Base-by-base conservation (phyloP, 768 basidiomycete species). In the Boletus reticuloceps region DNA sequence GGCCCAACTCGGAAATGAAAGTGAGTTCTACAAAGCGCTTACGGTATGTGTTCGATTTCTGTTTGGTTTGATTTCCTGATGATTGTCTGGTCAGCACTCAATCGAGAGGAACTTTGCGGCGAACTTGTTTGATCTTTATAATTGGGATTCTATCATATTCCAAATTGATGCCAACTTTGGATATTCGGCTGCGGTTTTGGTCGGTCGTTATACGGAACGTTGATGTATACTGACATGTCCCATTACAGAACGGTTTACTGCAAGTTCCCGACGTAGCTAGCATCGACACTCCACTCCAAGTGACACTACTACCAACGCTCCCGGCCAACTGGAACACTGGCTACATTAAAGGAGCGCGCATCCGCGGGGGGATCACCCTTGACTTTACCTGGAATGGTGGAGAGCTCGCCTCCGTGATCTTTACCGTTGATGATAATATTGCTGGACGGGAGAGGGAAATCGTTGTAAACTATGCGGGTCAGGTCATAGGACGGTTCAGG, bases 121-220 rank as follows among this genome's bases (percentile, higher is more conserved):
- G 6, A 91, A 86, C 65, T 66, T 90, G 50, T 83, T 88, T 65
- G 85, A 84, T 65, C 57, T 87, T 40, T 90, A 87, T 69, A 64
- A 79, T 58, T 77, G 81, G 4, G 69, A 75, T 3, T 70, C 77
- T 50, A 76, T 79, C 4, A 78, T 88, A 37, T 87, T 91, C 78
- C 88, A 90, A 64, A 89, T 89, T 32, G 88, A 91, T 62, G 89
- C 88, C 13, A 91, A 91, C 65, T 70, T 89, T 34, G 88, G 80
- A 12, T 86, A 79, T 60, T 79, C 88, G 5, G 86, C 79, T 20
- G 87, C 84, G 8, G 65, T 90, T 38, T 71, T 90, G 71, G 88
- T 88, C 47, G 46, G 77, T 69, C 37, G 6, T 31, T 39, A 17
- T n/a, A n/a, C n/a, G n/a, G 39, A 22, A 31, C 22, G 7, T 29